These are phyloP conservation scores for Scorias spongiosa DNA, from an alignment of 2,329 filamentous ascomycete species.

Conservation along the genomic window DNA sequence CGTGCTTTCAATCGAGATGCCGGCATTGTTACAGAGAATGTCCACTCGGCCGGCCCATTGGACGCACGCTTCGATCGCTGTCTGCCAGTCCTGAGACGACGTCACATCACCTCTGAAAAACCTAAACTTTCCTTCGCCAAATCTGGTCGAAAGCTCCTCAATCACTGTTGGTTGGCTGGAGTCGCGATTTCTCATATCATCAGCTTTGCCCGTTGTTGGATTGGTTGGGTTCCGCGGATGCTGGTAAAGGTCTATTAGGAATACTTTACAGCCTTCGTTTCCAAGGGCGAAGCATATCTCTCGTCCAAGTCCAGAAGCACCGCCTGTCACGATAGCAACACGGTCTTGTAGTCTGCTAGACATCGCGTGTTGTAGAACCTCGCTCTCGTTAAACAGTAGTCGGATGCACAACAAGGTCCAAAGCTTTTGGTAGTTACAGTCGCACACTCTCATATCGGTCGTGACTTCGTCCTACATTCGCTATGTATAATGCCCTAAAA, in stretches of 20 bases:
- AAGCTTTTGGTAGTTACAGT: too few species aligned
- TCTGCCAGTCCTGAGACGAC: constrained; percentile 12
- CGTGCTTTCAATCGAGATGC: constrained; percentile 19
- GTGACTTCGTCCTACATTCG: too few species aligned
- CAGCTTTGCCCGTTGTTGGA: constrained; percentile 16
- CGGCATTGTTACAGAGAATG: constrained; percentile 24
- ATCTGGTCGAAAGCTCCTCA: constrained; percentile 9
- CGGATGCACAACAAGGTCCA: too few species aligned
- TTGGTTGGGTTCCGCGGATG: constrained; percentile 16
- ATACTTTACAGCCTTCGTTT: constrained; percentile 16
- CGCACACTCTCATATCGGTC: too few species aligned
- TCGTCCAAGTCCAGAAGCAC: constrained; percentile 17
- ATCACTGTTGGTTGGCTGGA: constrained; percentile 5
- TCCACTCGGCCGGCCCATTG: constrained; percentile 19
- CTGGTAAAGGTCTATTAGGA: constrained; percentile 19
- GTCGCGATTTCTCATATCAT: constrained; percentile 15
- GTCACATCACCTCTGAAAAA: constrained; percentile 21
- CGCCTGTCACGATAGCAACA: constrained; percentile 13
- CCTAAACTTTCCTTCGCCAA: constrained; percentile 7
- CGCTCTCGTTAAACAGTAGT: too few species aligned
- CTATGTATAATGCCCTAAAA: too few species aligned
- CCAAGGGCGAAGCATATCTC: constrained; percentile 17
- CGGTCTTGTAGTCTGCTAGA: constrained; percentile 7
- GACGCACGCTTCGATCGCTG: constrained; percentile 14
- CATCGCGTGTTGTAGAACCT: constrained; percentile 2